Evolutionary conservation across 2,329 filamentous ascomycete species (phyloP).

Genomic region (Apiospora kogelbergensis): DNA sequence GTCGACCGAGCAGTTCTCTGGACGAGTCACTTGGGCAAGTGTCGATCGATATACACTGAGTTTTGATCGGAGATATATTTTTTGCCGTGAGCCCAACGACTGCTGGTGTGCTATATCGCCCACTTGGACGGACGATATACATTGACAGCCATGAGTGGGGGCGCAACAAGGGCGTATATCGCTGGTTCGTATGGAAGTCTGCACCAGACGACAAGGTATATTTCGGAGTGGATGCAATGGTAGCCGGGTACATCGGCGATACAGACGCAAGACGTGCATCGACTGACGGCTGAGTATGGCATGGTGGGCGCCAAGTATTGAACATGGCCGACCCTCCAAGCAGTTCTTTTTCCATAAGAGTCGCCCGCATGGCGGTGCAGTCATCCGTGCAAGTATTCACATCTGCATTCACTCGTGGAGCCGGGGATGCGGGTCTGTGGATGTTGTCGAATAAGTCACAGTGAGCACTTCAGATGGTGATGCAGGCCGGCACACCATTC

Average conservation of each 20-base stretch:
- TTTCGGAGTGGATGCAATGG: too few species aligned
- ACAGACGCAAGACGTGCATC: too few species aligned
- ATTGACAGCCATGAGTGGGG: too few species aligned
- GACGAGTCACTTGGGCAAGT: too few species aligned
- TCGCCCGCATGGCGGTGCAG: neutral
- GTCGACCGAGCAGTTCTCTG: neutral
- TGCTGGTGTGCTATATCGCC: too few species aligned
- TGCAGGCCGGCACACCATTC: neutral
- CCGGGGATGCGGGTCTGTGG: neutral
- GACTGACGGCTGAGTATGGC: neutral
- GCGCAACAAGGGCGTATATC: neutral
- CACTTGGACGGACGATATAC: too few species aligned
- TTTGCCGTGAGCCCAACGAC: too few species aligned
- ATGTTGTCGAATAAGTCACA: neutral
- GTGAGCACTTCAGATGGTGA: neutral
- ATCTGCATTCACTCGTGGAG: neutral
- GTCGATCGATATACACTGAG: too few species aligned
- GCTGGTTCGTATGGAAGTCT: neutral
- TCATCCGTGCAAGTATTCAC: neutral
- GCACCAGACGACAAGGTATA: neutral
- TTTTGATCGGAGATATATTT: too few species aligned
- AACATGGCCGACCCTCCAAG: neutral
- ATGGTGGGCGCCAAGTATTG: neutral
- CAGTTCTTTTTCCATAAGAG: too few species aligned
- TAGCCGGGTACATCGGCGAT: too few species aligned